phyloP scores from a whole-genome alignment of 2,329 filamentous ascomycete species.

The Epichloe sibirici region DNA sequence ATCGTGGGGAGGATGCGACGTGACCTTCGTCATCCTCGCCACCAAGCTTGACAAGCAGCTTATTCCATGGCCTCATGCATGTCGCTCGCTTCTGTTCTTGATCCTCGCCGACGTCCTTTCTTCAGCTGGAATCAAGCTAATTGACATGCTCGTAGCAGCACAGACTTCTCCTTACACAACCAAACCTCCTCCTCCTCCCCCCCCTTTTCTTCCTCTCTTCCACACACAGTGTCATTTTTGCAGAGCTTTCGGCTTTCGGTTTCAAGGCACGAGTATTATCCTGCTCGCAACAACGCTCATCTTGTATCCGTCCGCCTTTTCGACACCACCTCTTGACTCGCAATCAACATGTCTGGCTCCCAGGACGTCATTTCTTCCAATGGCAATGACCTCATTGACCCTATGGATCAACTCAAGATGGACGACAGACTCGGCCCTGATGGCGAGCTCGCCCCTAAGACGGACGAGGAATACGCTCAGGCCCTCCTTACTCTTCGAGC shows the following conservation, averaged over 20 bases:
- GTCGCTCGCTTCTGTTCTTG: not conserved
- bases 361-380: conserved; percentile 46
- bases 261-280: not conserved
- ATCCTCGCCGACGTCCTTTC: not conserved
- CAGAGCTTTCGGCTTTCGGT: not conserved
- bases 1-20: not conserved
- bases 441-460: conserved; percentile 72
- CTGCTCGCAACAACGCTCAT: not conserved
- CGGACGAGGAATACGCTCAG: conserved; percentile 92
- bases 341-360: conserved; percentile 42
- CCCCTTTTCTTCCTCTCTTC: not conserved
- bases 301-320: conserved; percentile 7
- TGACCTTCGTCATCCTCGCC: not conserved
- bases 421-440: conserved; percentile 57
- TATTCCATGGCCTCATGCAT: not conserved
- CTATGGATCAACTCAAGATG: conserved; percentile 54
- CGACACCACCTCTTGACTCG: not conserved
- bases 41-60: not conserved
- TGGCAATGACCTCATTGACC: conserved; percentile 48
- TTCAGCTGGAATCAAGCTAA: not conserved
- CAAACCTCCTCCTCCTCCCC: not conserved
- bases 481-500: conserved; percentile 88
- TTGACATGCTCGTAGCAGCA: not conserved
- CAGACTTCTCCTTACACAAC: not conserved
- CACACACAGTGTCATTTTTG: too few relatives aligned